A percentile compares a stretch with the other conserved stretches of the same genome.
phyloP scores from a whole-genome alignment of 2,329 filamentous ascomycete genomes.

The Pseudopyrenochaeta lycopersici region DNA sequence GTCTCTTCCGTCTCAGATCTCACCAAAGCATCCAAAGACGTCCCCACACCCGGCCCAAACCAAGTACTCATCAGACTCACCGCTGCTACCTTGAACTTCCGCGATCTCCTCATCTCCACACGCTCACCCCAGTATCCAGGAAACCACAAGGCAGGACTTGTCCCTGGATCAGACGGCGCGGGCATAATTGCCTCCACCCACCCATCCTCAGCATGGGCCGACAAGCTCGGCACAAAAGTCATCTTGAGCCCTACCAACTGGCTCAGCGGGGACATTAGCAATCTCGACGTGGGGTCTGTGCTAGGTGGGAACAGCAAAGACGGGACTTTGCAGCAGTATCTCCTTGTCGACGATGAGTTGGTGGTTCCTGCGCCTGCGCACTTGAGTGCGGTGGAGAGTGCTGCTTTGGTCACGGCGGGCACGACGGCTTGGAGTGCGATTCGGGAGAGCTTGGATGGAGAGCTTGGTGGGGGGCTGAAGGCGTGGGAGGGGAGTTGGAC shows the following conservation, averaged over 20 bases:
- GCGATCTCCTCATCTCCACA: slow-evolving; percentile 24
- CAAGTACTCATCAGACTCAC: slow-evolving; percentile 30
- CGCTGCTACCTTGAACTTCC: slow-evolving; percentile 35
- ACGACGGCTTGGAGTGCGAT: slow-evolving; percentile 33
- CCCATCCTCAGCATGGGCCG: slow-evolving; percentile 12
- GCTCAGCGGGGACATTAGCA: slow-evolving; percentile 32
- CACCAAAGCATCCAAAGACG: neutral
- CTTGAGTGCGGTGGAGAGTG: slow-evolving; percentile 40
- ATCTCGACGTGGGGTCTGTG: slow-evolving; percentile 32
- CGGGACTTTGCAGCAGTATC: slow-evolving; percentile 47
- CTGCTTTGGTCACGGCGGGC: slow-evolving; percentile 29
- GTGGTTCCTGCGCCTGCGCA: slow-evolving; percentile 26
- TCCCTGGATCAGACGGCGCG: slow-evolving; percentile 30
- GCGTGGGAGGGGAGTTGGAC: slow-evolving; percentile 15
- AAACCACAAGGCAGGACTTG: slow-evolving; percentile 16
- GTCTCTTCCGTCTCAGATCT: slow-evolving; percentile 6
- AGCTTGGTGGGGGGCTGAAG: slow-evolving; percentile 5
- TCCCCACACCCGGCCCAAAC: slow-evolving; percentile 7
- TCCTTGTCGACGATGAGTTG: slow-evolving; percentile 25
- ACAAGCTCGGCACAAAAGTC: slow-evolving; percentile 22
- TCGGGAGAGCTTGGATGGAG: slow-evolving; percentile 5
- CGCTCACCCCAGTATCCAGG: slow-evolving; percentile 24
- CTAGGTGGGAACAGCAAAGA: slow-evolving; percentile 18
- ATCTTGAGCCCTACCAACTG: slow-evolving; percentile 7
- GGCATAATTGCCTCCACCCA: slow-evolving; percentile 33